Percentiles rank a stretch among this genome's conserved stretches.
phyloP scores from a whole-genome alignment of 495 filamentous ascomycete species.

The Aspergillus bertholletiae region DNA sequence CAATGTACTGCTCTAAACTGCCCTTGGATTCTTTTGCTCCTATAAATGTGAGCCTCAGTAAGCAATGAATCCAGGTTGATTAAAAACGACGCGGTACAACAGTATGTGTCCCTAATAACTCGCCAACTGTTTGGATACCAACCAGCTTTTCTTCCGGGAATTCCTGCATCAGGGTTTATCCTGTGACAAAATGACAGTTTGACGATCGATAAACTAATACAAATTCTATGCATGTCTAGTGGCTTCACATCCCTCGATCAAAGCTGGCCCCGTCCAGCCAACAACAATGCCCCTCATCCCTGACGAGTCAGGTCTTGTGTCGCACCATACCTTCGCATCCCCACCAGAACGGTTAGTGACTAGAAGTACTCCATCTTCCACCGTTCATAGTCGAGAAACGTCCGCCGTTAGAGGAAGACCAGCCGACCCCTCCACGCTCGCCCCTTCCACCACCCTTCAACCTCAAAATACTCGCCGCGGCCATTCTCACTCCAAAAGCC shows the following conservation, averaged over 20 bases:
- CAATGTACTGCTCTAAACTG: slow-evolving; percentile 18
- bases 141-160: neutral
- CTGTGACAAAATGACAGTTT: neutral
- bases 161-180: slow-evolving; percentile 3
- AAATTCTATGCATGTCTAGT: slow-evolving; percentile 22
- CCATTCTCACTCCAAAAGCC: slow-evolving; percentile 55
- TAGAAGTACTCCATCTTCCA: slow-evolving; percentile 47
- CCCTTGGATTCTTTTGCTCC: slow-evolving; percentile 11
- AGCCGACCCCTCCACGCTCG: slow-evolving; percentile 34
- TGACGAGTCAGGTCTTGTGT: slow-evolving; percentile 38
- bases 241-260: slow-evolving; percentile 38
- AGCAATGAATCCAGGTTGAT: slow-evolving; percentile 21
- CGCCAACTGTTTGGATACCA: neutral
- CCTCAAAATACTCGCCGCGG: slow-evolving; percentile 39
- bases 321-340: slow-evolving; percentile 41
- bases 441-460: slow-evolving; percentile 41
- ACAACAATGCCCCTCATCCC: slow-evolving; percentile 42
- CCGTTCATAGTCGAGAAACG: slow-evolving; percentile 46
- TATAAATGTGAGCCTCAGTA: slow-evolving; percentile 7
- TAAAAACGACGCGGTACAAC: slow-evolving; percentile 11
- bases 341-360: slow-evolving; percentile 39
- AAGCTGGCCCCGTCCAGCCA: slow-evolving; percentile 40
- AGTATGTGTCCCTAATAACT: slow-evolving; percentile 18
- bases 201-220: neutral
- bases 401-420: slow-evolving; percentile 43